These are phyloP conservation scores for Torulaspora pretoriensis DNA, from an alignment of 1,139 yeast species.

Conservation along the genomic window DNA sequence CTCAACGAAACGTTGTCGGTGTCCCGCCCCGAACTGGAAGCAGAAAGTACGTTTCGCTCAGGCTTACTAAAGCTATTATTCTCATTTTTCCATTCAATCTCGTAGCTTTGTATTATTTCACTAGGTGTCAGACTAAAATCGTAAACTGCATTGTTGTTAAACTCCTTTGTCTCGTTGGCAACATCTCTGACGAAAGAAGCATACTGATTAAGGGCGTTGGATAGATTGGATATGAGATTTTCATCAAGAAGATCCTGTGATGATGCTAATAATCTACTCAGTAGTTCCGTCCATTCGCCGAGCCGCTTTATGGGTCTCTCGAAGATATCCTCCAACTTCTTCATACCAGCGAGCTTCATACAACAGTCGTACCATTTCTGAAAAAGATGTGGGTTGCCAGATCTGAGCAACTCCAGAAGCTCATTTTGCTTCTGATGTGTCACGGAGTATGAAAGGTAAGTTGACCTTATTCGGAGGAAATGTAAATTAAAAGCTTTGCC, in stretches of 20 bases:
- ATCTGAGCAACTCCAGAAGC: slow-evolving; percentile 23
- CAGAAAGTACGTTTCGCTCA: not conserved
- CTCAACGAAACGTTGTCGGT: not conserved
- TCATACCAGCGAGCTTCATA: slow-evolving; percentile 19
- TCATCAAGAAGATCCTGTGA: slow-evolving; percentile 5
- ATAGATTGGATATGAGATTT: slow-evolving; percentile 7
- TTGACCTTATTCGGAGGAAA: slow-evolving; percentile 34
- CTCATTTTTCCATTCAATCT: slow-evolving; percentile 5
- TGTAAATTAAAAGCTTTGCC: slow-evolving; percentile 30
- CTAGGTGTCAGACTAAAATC: slow-evolving; percentile 28
- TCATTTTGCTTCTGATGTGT: slow-evolving; percentile 29
- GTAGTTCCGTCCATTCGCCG: slow-evolving; percentile 19
- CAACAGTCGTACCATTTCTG: slow-evolving; percentile 32
- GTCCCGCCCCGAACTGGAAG: not conserved
- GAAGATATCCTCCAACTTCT: slow-evolving; percentile 25
- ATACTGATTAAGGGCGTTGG: slow-evolving; percentile 16
- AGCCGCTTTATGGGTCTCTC: slow-evolving; percentile 27
- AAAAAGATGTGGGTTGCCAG: slow-evolving; percentile 14
- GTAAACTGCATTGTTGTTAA: slow-evolving; percentile 18
- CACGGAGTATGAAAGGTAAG: slow-evolving; percentile 32
- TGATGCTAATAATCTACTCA: slow-evolving; percentile 14
- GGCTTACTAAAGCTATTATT: slow-evolving; percentile 1
- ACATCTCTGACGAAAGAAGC: slow-evolving; percentile 15
- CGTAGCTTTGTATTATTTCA: slow-evolving; percentile 30
- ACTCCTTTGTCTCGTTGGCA: slow-evolving; percentile 20